Conservation (phyloP, 192 early-diverging fungal genomes). For the Backusella macrospora region DNA sequence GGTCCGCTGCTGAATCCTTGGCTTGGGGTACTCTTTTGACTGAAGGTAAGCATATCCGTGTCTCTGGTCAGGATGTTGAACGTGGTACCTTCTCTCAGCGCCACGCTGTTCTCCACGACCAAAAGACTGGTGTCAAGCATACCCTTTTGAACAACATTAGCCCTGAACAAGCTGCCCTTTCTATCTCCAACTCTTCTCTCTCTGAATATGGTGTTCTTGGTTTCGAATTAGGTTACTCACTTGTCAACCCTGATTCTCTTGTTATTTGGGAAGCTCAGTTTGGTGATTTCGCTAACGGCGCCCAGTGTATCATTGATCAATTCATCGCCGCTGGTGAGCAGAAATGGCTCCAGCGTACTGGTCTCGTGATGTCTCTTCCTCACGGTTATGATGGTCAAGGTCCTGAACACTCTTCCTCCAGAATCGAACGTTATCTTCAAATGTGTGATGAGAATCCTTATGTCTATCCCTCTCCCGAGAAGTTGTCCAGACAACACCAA, state of each 20-base stretch:
- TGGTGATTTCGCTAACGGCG: constrained; percentile 97
- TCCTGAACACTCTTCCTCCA: constrained; percentile 95
- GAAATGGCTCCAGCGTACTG: constrained; percentile 98
- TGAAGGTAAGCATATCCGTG: constrained; percentile 90
- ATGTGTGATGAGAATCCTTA: constrained; percentile 95
- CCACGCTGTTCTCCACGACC: constrained; percentile 96
- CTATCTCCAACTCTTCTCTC: constrained; percentile 93
- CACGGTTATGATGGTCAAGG: constrained; percentile 99
- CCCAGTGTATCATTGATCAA: constrained; percentile 98
- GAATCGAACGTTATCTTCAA: constrained; percentile 95
- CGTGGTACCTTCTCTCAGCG: constrained; percentile 99
- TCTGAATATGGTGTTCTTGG: constrained; percentile 96
- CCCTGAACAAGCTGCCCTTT: constrained; percentile 85
- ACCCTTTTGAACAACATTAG: constrained; percentile 87
- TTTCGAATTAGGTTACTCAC: constrained; percentile 96
- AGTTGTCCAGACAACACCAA: constrained; percentile 91
- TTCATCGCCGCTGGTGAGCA: constrained; percentile 95
- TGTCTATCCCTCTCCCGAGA: constrained; percentile 74
- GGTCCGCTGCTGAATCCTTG: constrained; percentile 93
- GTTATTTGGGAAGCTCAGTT: constrained; percentile 99
- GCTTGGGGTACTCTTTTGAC: constrained; percentile 90
- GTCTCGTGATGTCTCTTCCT: constrained; percentile 90
- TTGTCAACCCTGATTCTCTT: constrained; percentile 92
- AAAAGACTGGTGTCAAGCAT: constrained; percentile 82
- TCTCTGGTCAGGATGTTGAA: constrained; percentile 98